Conservation (phyloP, 768 basidiomycete species). For the Boletales sp. region DNA sequence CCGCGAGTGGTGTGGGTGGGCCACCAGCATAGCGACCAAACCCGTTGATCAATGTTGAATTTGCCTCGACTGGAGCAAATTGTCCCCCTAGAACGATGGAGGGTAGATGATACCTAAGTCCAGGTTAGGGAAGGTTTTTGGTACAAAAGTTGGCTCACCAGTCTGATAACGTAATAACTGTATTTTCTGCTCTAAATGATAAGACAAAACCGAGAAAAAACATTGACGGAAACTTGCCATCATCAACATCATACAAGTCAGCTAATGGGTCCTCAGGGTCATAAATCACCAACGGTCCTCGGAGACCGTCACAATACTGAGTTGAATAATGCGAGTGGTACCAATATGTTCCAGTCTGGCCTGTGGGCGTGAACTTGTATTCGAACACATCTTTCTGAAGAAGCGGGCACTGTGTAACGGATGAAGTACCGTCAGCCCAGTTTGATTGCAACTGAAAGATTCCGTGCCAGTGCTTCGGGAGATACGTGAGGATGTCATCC, state of each 20-base stretch:
- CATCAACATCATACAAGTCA: conserved; percentile 34
- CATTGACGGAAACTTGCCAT: conserved; percentile 3
- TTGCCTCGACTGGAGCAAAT: conserved; percentile 12
- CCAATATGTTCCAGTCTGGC: conserved; percentile 39
- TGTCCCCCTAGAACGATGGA: conserved; percentile 11
- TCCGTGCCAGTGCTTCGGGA: conserved; percentile 40
- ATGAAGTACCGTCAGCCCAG: conserved; percentile 40
- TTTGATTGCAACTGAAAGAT: conserved; percentile 36
- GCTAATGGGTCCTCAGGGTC: conserved; percentile 24
- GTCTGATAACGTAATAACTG: conserved; percentile 35
- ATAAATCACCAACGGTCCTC: conserved; percentile 36
- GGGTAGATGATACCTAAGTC: conserved; percentile 31
- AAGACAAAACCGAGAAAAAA: not conserved
- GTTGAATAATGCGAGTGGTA: conserved; percentile 41
- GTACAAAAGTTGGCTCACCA: conserved; percentile 25
- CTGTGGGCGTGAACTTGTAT: conserved; percentile 30
- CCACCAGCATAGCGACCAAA: conserved; percentile 40
- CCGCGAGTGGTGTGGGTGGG: conserved; percentile 34
- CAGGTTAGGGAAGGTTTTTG: conserved; percentile 1
- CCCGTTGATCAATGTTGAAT: conserved; percentile 49
- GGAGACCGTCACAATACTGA: conserved; percentile 38
- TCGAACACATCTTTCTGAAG: conserved; percentile 31
- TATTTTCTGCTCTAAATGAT: not conserved
- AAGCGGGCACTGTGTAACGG: conserved; percentile 43
- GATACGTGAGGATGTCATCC: not conserved